Evolutionary conservation across 2,329 filamentous ascomycete species (phyloP), one percentile per base, ranked within the genome.

Genomic region (Neonectria ditissima): DNA sequence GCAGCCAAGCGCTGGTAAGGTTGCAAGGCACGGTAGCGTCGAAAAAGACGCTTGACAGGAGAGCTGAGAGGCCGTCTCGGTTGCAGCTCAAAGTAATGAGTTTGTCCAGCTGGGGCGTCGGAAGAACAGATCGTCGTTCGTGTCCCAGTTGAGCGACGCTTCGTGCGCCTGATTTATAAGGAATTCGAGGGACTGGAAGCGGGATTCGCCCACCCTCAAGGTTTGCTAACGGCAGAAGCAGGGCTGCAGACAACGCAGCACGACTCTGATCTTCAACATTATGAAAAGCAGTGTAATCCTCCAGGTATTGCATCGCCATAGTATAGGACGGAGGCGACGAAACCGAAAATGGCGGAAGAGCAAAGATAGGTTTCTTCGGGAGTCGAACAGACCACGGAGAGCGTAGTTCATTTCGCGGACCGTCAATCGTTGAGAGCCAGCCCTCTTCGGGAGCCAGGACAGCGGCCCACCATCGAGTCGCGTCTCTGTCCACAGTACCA

Each of bases 391-490:
- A 51, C 59, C 59, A 56, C 13, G 59, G 59, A 26, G 59, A 61
- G 11, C 32, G 22, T 22, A 61, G n/a, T 44, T n/a, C 20, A 20
- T 3, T 20, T 24, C 9, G 13, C 9, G 20, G 6, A 18, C 13
- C 14, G 1, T 39, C 24, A 20, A 61, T 61, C 7, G 28, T 43
- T 18, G 58, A 44, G 13, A 24, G 37, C 58, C 52, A 61, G 14
- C 58, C 58, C 24, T 55, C 30, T 5, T 14, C 51, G 16, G 44
- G 52, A 14, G 58, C 24, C 14, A 61, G 52, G 11, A 61, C 14
- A 39, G 58, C 51, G 16, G 43, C 52, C 52, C 58, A 61, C 58
- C 58, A 61, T 14, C 58, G 24, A 14, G 20, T 8, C n/a, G 26
- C 52, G 20, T 51, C 44, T 24, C 28, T 22, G 26, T 30, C 37